A percentile compares a stretch with the other conserved stretches of the same genome.
Conservation (phyloP, 139 green algal genomes). For the Chlorella sp. region DNA sequence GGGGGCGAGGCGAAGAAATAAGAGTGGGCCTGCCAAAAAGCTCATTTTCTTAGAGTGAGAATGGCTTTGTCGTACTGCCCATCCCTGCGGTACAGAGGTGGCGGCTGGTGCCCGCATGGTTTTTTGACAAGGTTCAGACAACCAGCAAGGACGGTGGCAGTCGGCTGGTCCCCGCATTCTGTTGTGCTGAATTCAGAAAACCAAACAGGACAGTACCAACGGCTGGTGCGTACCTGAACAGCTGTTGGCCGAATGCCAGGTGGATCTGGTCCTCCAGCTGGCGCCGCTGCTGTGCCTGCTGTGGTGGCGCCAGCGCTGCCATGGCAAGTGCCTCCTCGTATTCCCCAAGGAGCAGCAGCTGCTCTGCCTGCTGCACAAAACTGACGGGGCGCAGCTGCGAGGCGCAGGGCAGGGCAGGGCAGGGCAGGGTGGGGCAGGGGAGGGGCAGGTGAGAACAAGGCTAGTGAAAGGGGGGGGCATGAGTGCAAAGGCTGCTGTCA, state of each 20-base stretch:
- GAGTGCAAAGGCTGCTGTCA: too few species aligned
- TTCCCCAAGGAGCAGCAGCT: conserved; percentile 64
- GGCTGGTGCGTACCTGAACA: conserved; percentile 58
- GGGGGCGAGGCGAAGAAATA: too few species aligned
- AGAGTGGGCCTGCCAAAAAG: conserved; percentile 34
- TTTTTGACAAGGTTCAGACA: too few species aligned
- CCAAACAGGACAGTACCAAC: background rate
- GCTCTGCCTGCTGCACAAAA: conserved; percentile 58
- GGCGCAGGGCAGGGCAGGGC: too few species aligned
- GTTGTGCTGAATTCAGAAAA: too few species aligned
- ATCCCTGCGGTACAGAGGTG: conserved; percentile 6
- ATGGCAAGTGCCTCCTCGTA: conserved; percentile 77
- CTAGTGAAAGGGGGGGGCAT: too few species aligned
- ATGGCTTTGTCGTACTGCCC: conserved; percentile 81
- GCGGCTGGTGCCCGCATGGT: too few species aligned
- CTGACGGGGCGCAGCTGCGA: conserved; percentile 13
- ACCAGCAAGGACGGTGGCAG: too few species aligned
- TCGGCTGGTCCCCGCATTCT: too few species aligned
- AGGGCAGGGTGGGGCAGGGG: background rate
- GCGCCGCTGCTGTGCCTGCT: conserved; percentile 19
- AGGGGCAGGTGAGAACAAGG: too few species aligned
- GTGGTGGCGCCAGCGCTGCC: conserved; percentile 41
- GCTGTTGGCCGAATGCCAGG: conserved; percentile 69
- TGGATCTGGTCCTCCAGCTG: conserved; percentile 67
- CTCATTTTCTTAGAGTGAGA: conserved; percentile 74